Evolutionary conservation across 2,329 filamentous ascomycete species (phyloP), one percentile per base, ranked within the genome.

Genomic region (Albophoma yamanashiensis): DNA sequence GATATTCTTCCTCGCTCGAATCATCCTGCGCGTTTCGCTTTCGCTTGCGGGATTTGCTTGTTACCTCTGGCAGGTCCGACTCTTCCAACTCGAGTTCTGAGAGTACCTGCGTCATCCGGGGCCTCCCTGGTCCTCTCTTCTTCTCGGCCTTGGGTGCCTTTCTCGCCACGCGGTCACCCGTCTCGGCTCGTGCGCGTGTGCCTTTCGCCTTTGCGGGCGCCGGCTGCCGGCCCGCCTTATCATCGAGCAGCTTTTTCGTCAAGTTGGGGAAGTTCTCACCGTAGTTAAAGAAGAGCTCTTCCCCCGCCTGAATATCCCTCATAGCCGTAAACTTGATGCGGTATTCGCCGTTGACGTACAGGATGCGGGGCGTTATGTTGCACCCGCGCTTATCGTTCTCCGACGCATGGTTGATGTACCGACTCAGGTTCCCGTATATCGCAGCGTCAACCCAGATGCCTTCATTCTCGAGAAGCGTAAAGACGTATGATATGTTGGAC

Each of bases 241-340:
- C 67, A 62, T 75, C 73, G 58, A 75, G 68, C 55, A 75, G 65
- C 64, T 76, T 76, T 69, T 75, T 74, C 7, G 73, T 84, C 60
- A 87, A 70, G 61, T 86, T 85, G 15, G 83, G 82, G 66, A 88
- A 87, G 62, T 86, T 83, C 67, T 86, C 82, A 50, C 88, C 88
- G 66, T 95, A 94, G 68, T 93, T 84, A 72, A 93, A 95, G 69
- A 91, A 89, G 0, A 95, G 75, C 71, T 94, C 90, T 62, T 91
- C 87, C 31, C 90, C 90, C 4, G 82, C 78, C 61, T 81, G 78
- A 67, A 94, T 88, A 47, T 88, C 80, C 2, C 83, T 78, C 59
- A 81, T 77, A 0, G 89, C 89, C 55, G 82, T 85, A 66, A 94
- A 88, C 53, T 86, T 88, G 69, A 94, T 91, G 17, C 91, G 83